Conservation (phyloP, 805 yeast genomes). For the Yarrowia bubula region DNA sequence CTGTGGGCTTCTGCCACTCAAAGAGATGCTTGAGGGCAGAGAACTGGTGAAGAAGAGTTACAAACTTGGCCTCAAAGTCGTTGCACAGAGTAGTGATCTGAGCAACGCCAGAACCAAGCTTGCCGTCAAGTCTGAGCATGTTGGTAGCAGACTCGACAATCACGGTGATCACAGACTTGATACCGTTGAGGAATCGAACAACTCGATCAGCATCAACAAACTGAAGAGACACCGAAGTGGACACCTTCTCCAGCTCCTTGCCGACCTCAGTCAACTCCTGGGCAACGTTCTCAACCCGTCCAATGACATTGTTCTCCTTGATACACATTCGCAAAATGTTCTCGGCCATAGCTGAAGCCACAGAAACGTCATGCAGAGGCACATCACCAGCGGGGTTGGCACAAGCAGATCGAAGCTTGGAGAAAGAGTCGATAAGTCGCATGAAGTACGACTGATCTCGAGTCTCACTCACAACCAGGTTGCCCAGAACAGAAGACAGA, state of each 20-base stretch:
- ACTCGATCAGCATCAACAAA: not conserved
- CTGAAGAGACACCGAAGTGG: not conserved
- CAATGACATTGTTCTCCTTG: slow-evolving; percentile 16
- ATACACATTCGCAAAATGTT: slow-evolving; percentile 19
- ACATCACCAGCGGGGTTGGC: slow-evolving; percentile 65
- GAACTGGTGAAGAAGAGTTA: not conserved
- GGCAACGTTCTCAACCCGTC: not conserved
- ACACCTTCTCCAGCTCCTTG: not conserved
- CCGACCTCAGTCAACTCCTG: not conserved
- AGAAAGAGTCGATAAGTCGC: slow-evolving; percentile 73
- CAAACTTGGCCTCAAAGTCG: slow-evolving; percentile 2
- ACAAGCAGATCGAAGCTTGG: slow-evolving; percentile 68
- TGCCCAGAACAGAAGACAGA: slow-evolving; percentile 60
- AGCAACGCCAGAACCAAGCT: not conserved
- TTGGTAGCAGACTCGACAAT: slow-evolving; percentile 1
- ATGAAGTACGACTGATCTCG: slow-evolving; percentile 52
- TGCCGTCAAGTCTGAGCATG: not conserved
- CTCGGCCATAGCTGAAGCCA: slow-evolving; percentile 25
- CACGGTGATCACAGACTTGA: not conserved
- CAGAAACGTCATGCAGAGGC: slow-evolving; percentile 44
- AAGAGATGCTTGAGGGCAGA: not conserved
- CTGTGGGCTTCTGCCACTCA: slow-evolving; percentile 20
- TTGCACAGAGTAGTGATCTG: not conserved
- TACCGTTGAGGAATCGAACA: not conserved
- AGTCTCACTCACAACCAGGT: slow-evolving; percentile 46